These are phyloP conservation scores for Cordyceps farinosa DNA, from an alignment of 2,329 filamentous ascomycete species.

Conservation along the genomic window DNA sequence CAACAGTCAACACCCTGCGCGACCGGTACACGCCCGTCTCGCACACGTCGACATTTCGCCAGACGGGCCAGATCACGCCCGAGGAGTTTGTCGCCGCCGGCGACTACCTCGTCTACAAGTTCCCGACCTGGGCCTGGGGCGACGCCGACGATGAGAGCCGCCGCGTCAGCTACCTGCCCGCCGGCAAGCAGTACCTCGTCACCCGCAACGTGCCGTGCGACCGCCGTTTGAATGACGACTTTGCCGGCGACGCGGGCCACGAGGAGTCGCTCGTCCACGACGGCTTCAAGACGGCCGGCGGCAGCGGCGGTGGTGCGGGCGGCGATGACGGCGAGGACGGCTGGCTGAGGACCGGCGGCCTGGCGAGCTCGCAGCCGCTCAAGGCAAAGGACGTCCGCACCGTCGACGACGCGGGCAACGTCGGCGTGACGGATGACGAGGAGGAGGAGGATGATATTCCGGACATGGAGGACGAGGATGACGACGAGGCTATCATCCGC, in stretches of 20 bases:
- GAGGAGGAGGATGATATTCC: slow-evolving; percentile 80
- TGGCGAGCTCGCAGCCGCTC: slow-evolving; percentile 70
- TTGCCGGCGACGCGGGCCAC: slow-evolving; percentile 80
- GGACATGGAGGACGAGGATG: slow-evolving; percentile 97
- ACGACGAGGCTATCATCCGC: slow-evolving; percentile 92
- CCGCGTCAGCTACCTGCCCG: slow-evolving; percentile 75
- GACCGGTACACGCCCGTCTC: slow-evolving; percentile 87
- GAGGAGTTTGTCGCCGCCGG: slow-evolving; percentile 95
- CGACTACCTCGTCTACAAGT: slow-evolving; percentile 98
- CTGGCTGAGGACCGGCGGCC: slow-evolving; percentile 84
- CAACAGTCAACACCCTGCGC: slow-evolving; percentile 85
- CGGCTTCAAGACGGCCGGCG: slow-evolving; percentile 45
- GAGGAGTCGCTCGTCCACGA: slow-evolving; percentile 85
- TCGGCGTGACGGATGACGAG: slow-evolving; percentile 66
- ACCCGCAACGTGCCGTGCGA: slow-evolving; percentile 94
- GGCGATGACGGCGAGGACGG: slow-evolving; percentile 71
- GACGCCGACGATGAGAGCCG: slow-evolving; percentile 79
- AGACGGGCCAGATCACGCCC: slow-evolving; percentile 91
- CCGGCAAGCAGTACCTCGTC: slow-evolving; percentile 91
- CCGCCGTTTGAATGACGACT: slow-evolving; percentile 86
- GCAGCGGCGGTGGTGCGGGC: slow-evolving; percentile 38
- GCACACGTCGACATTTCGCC: slow-evolving; percentile 88
- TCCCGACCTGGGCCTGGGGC: slow-evolving; percentile 96
- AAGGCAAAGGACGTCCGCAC: slow-evolving; percentile 79
- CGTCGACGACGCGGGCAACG: slow-evolving; percentile 82